Percentiles rank a stretch among this genome's conserved stretches.
phyloP scores from a whole-genome alignment of 208 protist genomes.

The Acanthamoeba castellanii region DNA sequence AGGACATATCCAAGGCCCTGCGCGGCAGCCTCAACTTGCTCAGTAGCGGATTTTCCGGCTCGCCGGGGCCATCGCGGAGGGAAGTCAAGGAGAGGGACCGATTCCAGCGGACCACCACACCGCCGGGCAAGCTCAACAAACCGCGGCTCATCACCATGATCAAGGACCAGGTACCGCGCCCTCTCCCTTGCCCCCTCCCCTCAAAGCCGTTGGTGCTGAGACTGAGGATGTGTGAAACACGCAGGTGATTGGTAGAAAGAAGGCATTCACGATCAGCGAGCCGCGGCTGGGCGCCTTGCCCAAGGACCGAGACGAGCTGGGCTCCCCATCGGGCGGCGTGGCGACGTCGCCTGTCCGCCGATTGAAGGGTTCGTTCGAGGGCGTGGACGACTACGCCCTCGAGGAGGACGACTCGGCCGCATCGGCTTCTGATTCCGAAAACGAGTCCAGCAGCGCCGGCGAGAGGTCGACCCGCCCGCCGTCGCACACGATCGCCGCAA shows the following conservation, averaged over 20 bases:
- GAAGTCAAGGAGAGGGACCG: background rate
- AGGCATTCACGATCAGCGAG: constrained; percentile 26
- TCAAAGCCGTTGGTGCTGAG: background rate
- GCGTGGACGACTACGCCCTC: background rate
- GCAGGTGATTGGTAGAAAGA: constrained; percentile 38
- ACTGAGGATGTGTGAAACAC: too few relatives aligned
- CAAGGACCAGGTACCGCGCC: background rate
- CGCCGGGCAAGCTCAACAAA: background rate
- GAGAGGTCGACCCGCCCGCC: background rate
- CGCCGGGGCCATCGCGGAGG: background rate
- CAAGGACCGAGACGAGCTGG: background rate
- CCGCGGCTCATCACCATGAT: constrained; percentile 47
- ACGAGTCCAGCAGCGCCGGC: too few relatives aligned
- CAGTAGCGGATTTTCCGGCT: constrained; percentile 34
- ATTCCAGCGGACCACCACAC: background rate
- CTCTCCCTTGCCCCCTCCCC: background rate
- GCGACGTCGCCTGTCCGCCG: background rate
- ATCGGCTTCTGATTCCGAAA: background rate
- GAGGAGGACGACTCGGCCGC: background rate
- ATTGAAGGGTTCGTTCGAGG: background rate
- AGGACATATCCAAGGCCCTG: constrained; percentile 49
- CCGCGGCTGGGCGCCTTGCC: background rate
- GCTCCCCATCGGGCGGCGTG: background rate
- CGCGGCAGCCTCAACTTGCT: constrained; percentile 53
- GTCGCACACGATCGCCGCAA: background rate